These are phyloP conservation scores for Dactylella cylindrospora DNA, from an alignment of 2,329 filamentous ascomycete genomes.

Conservation along the genomic window DNA sequence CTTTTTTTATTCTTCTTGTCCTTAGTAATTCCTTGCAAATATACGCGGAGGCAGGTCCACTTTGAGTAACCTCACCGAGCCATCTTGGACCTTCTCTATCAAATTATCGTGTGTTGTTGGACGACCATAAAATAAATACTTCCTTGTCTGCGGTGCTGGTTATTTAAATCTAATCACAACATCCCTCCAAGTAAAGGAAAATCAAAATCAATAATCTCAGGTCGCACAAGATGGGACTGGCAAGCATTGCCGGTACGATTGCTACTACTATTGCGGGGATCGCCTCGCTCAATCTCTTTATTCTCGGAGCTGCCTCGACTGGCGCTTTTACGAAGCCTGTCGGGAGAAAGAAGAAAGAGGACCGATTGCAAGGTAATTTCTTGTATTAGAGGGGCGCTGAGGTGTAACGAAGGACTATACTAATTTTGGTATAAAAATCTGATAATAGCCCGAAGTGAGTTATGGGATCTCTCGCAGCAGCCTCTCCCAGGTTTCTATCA, in stretches of 20 bases:
- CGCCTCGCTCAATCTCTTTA: slow-evolving; percentile 20
- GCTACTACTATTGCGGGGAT: slow-evolving; percentile 18
- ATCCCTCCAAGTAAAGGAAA: no score
- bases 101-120: no score
- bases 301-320: slow-evolving; percentile 18
- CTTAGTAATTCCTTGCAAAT: no score
- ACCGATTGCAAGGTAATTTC: slow-evolving; percentile 20
- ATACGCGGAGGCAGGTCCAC: no score
- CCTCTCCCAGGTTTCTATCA: slow-evolving; percentile 39
- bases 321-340: slow-evolving; percentile 31
- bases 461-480: slow-evolving; percentile 35
- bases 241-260: slow-evolving; percentile 8
- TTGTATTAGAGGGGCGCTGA: background rate
- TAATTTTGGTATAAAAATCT: background rate
- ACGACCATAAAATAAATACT: no score
- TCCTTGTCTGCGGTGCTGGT: no score
- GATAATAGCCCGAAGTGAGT: slow-evolving; percentile 19
- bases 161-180: no score
- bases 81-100: no score
- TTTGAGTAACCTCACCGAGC: no score
- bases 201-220: no score
- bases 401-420: background rate
- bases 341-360: slow-evolving; percentile 37
- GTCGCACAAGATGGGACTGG: slow-evolving; percentile 31
- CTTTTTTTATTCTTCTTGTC: no score